Evolutionary conservation across 495 filamentous ascomycete genomes (phyloP).

Genomic region (Chaetomium tenue): DNA sequence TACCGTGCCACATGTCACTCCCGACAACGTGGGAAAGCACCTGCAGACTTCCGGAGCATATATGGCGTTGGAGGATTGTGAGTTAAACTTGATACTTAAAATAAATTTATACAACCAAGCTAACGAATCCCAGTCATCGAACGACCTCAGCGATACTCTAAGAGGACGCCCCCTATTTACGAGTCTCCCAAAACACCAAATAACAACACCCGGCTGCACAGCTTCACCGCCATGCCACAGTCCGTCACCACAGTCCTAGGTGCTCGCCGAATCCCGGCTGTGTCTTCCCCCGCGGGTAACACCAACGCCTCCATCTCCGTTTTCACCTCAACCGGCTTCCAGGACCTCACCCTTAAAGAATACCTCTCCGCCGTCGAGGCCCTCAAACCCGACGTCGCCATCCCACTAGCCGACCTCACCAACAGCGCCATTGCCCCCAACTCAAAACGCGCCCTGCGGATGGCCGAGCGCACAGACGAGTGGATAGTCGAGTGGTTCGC

Average conservation of each 20-base stretch:
- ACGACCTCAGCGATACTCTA: conserved; percentile 51
- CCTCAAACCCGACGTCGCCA: conserved; percentile 74
- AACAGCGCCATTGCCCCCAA: conserved; percentile 55
- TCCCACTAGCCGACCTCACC: conserved; percentile 75
- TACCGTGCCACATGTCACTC: conserved; percentile 78
- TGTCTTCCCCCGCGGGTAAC: conserved; percentile 70
- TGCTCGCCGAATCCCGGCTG: conserved; percentile 72
- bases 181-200: conserved; percentile 36
- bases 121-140: conserved; percentile 67
- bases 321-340: conserved; percentile 80
- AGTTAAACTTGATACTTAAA: conserved; percentile 28
- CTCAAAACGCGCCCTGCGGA: conserved; percentile 69
- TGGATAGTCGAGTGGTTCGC: conserved; percentile 71
- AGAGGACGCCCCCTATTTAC: conserved; percentile 43
- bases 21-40: conserved; percentile 70
- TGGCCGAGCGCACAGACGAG: conserved; percentile 83
- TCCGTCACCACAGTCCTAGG: conserved; percentile 67
- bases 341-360: conserved; percentile 60
- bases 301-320: conserved; percentile 69
- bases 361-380: conserved; percentile 62
- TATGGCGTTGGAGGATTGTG: conserved; percentile 91
- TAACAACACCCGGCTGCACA: conserved; percentile 58
- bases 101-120: conserved; percentile 20
- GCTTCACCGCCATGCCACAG: conserved; percentile 64
- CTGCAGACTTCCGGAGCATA: conserved; percentile 68